Evolutionary conservation across 2,329 filamentous ascomycete species (phyloP), one percentile per base, ranked within the genome.

Genomic region (Bipolaris victoriae): DNA sequence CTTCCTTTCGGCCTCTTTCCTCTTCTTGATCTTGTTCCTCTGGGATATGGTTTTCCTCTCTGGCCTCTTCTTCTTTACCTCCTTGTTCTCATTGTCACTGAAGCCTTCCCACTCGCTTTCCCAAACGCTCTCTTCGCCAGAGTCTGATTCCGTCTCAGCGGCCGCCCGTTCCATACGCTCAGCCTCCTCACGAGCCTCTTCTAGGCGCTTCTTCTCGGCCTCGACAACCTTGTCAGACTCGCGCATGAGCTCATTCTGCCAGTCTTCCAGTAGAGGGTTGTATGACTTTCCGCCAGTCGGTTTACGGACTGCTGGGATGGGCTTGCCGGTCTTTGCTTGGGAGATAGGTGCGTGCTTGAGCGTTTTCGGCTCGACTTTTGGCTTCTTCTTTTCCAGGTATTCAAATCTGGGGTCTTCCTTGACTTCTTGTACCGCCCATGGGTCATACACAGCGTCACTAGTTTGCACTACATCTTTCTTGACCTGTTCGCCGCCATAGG

Each of bases 121-220:
- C 92, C 92, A 97, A 13, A 91, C 92, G 45, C 90, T 95, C 72
- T 97, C 93, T 68, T 96, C 92, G 67, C 95, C 92, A 87, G 86
- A 60, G 69, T 91, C 88, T 0, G 88, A 88, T 2, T 90, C 88
- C 65, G 90, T 90, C 16, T 89, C 88, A 9, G 89, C 93, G 40
- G 86, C 86, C 0, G 88, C 85, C 16, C 90, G 86, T 68, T 92
- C 90, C 64, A 85, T 79, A 68, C 84, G 88, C 61, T 89, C 79
- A 29, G 83, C 82, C 55, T 92, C 91, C 9, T 85, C 86, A 62
- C 88, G 85, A 58, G 88, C 86, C 41, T 85, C 86, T 36, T 82
- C 84, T 5, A 94, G 77, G 5, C 92, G 88, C 75, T 89, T 87
- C 74, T 87, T 85, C 78, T 98, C 94, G 0, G 88, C 86, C 62